Evolutionary conservation across 805 yeast genomes (phyloP).

Genomic region (Grigorovia humatica): DNA sequence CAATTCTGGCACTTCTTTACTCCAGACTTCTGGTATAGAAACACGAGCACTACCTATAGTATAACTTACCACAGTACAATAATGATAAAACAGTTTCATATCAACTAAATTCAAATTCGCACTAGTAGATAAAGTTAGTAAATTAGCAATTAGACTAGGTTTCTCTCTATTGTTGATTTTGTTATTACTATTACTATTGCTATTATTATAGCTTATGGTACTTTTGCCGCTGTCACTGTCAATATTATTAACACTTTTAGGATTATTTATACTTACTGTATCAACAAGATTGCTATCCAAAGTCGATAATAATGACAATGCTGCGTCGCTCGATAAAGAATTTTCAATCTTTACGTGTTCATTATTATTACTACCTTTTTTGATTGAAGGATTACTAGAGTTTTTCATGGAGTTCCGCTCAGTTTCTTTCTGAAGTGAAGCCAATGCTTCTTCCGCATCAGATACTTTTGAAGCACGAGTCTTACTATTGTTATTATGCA

Average conservation of each 20-base stretch:
- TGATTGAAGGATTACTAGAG: background rate
- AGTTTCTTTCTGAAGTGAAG: conserved; percentile 24
- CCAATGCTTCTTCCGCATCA: conserved; percentile 23
- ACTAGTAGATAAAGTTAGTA: conserved; percentile 19
- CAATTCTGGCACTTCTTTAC: conserved; percentile 73
- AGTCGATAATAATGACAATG: conserved; percentile 2
- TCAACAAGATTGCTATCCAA: background rate
- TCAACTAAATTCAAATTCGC: conserved; percentile 58
- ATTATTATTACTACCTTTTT: background rate
- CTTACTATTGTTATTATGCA: conserved; percentile 9
- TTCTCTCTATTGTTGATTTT: background rate
- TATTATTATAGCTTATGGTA: no score
- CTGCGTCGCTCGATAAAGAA: background rate
- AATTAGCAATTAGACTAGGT: conserved; percentile 9
- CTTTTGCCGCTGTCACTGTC: background rate
- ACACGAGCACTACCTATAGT: conserved; percentile 89
- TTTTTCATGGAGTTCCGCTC: conserved; percentile 3
- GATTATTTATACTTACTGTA: background rate
- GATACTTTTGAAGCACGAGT: conserved; percentile 14
- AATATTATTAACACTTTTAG: background rate
- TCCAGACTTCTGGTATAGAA: conserved; percentile 73
- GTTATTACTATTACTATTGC: background rate
- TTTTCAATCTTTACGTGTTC: background rate
- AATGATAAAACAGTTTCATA: conserved; percentile 75
- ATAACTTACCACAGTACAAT: conserved; percentile 71